Conservation (phyloP, 768 basidiomycete genomes). For the Russula vinacea region DNA sequence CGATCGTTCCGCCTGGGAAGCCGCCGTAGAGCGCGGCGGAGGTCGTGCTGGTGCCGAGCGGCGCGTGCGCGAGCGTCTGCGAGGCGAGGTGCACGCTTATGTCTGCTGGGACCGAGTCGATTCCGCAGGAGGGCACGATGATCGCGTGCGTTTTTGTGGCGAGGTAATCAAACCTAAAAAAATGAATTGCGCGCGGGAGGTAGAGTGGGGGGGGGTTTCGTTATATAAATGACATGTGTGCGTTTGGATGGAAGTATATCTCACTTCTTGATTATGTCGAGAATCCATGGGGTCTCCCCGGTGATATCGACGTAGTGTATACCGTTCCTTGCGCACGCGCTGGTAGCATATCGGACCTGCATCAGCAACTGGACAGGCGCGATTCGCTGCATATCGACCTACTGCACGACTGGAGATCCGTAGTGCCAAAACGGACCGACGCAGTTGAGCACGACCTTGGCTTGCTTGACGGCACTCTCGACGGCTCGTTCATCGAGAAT, state of each 20-base stretch:
- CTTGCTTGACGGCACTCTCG: conserved; percentile 52
- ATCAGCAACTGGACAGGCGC: background rate
- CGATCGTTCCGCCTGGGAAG: conserved; percentile 64
- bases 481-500: conserved; percentile 53
- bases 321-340: conserved; percentile 68
- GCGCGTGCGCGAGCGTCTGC: conserved; percentile 54
- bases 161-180: conserved; percentile 59
- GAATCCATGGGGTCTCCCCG: conserved; percentile 68
- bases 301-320: conserved; percentile 86
- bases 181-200: background rate
- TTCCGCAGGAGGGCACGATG: conserved; percentile 75
- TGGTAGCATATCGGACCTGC: conserved; percentile 32
- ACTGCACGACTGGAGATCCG: conserved; percentile 72
- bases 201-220: background rate
- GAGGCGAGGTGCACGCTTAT: conserved; percentile 64
- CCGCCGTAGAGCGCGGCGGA: conserved; percentile 49
- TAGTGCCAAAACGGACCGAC: conserved; percentile 73
- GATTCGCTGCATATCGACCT: conserved; percentile 31
- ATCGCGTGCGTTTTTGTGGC: conserved; percentile 69
- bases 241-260: conserved; percentile 30
- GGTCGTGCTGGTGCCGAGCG: conserved; percentile 56
- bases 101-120: conserved; percentile 79
- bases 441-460: conserved; percentile 70
- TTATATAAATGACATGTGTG: background rate
- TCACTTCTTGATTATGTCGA: conserved; percentile 56